Evolutionary conservation across 2,329 filamentous ascomycete species (phyloP).

Genomic region (Alternaria ethzedia): DNA sequence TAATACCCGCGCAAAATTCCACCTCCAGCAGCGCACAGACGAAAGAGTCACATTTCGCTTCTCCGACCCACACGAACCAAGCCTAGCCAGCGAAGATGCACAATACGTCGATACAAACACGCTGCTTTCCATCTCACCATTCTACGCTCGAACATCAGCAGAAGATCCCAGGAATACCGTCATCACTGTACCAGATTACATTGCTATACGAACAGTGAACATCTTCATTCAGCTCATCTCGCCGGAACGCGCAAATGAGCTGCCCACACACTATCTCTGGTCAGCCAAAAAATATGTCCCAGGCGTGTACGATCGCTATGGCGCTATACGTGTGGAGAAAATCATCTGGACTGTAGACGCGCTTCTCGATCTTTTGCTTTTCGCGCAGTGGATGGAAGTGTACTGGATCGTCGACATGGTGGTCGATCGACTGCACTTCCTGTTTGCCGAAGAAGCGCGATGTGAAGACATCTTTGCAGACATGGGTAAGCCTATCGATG

Average conservation of each 20-base stretch:
- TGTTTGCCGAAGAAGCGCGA: background rate
- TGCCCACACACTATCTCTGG: constrained; percentile 12
- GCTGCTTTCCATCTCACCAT: background rate
- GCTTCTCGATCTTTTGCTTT: background rate
- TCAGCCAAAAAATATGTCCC: background rate
- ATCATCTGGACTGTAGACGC: background rate
- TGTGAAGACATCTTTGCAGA: background rate
- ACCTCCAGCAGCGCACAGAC: constrained; percentile 4
- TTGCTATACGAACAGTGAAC: background rate
- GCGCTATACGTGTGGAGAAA: background rate
- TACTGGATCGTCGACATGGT: background rate
- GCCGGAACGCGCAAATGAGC: background rate
- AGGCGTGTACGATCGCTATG: background rate
- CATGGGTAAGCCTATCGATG: background rate
- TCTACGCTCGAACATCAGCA: background rate
- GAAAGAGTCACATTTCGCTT: background rate
- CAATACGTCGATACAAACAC: background rate
- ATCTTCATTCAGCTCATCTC: constrained; percentile 6
- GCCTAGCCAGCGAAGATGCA: background rate
- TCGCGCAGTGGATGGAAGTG: background rate
- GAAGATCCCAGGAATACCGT: background rate
- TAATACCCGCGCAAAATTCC: background rate
- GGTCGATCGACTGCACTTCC: background rate
- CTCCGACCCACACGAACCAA: background rate
- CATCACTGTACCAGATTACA: background rate